Base-by-base conservation (phyloP, 2,329 filamentous ascomycete species). In the Karstenula rhodostoma region DNA sequence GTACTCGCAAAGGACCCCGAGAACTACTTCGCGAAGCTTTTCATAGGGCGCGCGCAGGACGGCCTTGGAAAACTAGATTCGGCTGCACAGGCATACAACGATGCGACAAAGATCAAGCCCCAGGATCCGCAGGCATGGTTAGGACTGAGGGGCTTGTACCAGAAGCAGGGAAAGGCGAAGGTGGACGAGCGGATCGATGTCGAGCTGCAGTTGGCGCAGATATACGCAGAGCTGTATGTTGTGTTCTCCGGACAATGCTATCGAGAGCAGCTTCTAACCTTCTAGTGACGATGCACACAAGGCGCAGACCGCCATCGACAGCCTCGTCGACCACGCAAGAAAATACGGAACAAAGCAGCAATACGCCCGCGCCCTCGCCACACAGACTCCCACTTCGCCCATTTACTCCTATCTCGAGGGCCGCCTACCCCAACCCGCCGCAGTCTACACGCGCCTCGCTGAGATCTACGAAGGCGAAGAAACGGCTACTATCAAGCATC, bases 21-120 rank as follows among this genome's bases (percentile, higher is more conserved):
- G 64, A 96, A 90, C 76, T 95, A 96, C 78, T 92, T 94, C 77
- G 93, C 88, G 86, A 87, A 92, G 66, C 85, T 98, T n/a, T 96
- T 97, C 73, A 82, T 96, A 19, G 95, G 92, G 1, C 92, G 96
- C 75, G 91, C 92, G 1, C 83, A 90, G 48, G 93, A 96, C 77
- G 95, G 93, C 75, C 86, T 90, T 63, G 87, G 87, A 61, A 86
- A 88, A 62, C 79, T 85, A 8, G 87, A 90, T 7, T 90, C 92
- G 43, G 89, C 95, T 0, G 93, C 95, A 68, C 86, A 84, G 35
- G 87, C 89, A 1, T 98, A 98, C 77, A 83, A 85, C 43, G 83
- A 86, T 33, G 95, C 94, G 1, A 87, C 90, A 6, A 82, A 84
- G 22, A 81, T 92, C 62, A 94, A 92, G 65, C 87, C 89, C 0